Evolutionary conservation across 176 grass and related monocot species (phyloP).

Genomic region (Rhipidocladum racemiflorum): DNA sequence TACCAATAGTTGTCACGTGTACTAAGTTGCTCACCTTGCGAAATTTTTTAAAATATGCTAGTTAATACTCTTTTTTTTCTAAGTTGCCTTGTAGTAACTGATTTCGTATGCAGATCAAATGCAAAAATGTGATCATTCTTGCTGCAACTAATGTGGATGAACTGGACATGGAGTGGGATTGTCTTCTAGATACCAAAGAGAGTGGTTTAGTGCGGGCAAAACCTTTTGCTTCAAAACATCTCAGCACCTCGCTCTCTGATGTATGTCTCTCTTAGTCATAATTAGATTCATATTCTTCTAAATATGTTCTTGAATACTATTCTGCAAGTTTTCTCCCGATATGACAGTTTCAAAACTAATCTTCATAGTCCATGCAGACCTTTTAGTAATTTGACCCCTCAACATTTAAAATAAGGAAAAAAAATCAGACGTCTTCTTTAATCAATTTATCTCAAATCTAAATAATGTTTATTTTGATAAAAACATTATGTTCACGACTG

Average conservation of each 20-base stretch:
- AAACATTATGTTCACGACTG: not conserved
- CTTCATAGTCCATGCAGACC: not conserved
- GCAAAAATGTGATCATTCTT: slow-evolving; percentile 83
- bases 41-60: not conserved
- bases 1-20: not conserved
- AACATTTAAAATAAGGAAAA: slow-evolving; percentile 26
- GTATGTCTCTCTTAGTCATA: slow-evolving; percentile 44
- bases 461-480: slow-evolving; percentile 3
- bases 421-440: not conserved
- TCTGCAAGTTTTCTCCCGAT: slow-evolving; percentile 15
- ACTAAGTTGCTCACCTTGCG: not conserved
- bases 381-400: slow-evolving; percentile 8
- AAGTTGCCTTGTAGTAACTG: slow-evolving; percentile 7
- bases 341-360: slow-evolving; percentile 15
- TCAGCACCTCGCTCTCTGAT: slow-evolving; percentile 65
- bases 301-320: not conserved
- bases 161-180: slow-evolving; percentile 80
- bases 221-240: slow-evolving; percentile 68
- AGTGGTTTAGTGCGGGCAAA: slow-evolving; percentile 48
- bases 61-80: slow-evolving; percentile 8
- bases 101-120: slow-evolving; percentile 84
- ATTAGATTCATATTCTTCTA: slow-evolving; percentile 14
- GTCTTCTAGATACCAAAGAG: slow-evolving; percentile 69
- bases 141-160: slow-evolving; percentile 84
- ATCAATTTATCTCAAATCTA: not conserved